Base-by-base conservation (phyloP, 495 filamentous ascomycete genomes). In the Daldinia caldariorum region DNA sequence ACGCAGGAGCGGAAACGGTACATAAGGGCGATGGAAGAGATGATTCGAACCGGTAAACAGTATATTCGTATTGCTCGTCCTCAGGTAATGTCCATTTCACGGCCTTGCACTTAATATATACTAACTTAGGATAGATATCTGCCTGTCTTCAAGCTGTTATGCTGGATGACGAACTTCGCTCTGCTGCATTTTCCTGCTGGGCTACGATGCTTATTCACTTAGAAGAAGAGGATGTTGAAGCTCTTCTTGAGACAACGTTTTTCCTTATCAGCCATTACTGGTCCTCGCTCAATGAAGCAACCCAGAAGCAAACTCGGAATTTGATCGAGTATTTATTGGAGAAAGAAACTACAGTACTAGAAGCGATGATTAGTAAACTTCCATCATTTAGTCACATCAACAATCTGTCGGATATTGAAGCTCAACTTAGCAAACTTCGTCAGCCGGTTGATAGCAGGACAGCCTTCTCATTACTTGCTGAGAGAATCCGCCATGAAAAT, bases 131-230 rank as follows among this genome's bases (percentile, higher is more conserved):
- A 38, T 65, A 95, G 89, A 92, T 97, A 54, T 91, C 91, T 59
- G 92, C 95, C 14, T 97, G 91, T 76, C 83, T 97, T 14, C 90
- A 95, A 67, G 92, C 93, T 20, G 93, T 94, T 0, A 83, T 98
- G 61, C 85, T 89, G 18, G 87, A 88, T 14, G 83, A 88, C 41
- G 87, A 90, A 26, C 83, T 98, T 26, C 87, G 92, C 57, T 84
- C 92, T 65, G 83, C 88, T 59, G 91, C 92, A 1, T 94, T 98
- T 76, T 86, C 85, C 10, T 91, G 92, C 55, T 99, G 96, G 95
- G 86, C 87, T 43, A 81, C 88, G 13, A 88, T 98, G 80, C 85
- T 98, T 29, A 85, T 78, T 32, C 86, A 87, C 45, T 80, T 97
- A 29, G 87, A 89, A 4, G 89, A 91, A 66, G 89, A 92, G 18